Evolutionary conservation across 257 asterid species (phyloP).

Genomic region (Jaltomata sinuosa): DNA sequence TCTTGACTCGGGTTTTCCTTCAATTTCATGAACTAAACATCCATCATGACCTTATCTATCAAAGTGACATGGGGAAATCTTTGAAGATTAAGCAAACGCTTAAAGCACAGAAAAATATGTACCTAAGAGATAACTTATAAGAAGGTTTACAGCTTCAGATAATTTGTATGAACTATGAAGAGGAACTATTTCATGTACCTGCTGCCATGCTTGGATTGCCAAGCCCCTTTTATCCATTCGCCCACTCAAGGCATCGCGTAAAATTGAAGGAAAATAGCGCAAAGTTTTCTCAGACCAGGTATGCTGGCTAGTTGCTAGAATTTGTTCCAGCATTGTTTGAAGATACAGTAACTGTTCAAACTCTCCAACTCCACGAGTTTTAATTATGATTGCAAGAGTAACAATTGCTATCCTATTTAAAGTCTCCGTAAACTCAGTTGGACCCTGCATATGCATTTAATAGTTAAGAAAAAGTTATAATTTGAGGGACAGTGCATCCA

Average conservation of each 20-base stretch:
- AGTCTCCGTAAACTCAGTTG: conserved; percentile 96
- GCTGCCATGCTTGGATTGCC: conserved; percentile 93
- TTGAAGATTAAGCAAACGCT: neutral
- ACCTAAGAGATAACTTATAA: neutral
- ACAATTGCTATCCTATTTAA: conserved; percentile 75
- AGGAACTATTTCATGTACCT: conserved; percentile 32
- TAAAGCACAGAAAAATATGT: neutral
- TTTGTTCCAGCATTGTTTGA: conserved; percentile 91
- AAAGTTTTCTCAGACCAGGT: conserved; percentile 98
- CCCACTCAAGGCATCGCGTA: conserved; percentile 81
- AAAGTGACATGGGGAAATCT: neutral
- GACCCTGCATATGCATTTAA: conserved; percentile 56
- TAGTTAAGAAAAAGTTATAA: conserved; percentile 15
- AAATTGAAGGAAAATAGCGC: conserved; percentile 74
- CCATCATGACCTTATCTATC: neutral
- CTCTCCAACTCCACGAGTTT: conserved; percentile 96
- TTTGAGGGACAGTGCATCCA: conserved; percentile 12
- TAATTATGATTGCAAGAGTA: conserved; percentile 79
- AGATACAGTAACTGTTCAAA: conserved; percentile 82
- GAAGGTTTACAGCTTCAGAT: neutral
- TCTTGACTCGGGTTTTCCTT: neutral
- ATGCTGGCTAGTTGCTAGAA: conserved; percentile 90
- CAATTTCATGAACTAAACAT: neutral
- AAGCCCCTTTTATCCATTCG: conserved; percentile 77
- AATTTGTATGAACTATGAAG: neutral